Conservation (phyloP, 306 rosid genomes). For the Cyamopsis tetragonoloba region DNA sequence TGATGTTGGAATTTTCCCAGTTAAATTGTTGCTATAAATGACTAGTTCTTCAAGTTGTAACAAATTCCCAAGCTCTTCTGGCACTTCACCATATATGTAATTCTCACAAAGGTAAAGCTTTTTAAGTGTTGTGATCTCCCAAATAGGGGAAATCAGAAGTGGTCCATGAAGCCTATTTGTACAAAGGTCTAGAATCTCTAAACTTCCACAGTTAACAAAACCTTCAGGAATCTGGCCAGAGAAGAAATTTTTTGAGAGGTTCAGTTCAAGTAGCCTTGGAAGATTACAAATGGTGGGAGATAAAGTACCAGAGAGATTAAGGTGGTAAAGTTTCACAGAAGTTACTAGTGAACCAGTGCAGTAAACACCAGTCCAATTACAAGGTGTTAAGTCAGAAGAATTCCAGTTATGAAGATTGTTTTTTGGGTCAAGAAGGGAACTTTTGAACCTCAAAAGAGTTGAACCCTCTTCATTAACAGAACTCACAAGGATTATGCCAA, state of each 20-base stretch:
- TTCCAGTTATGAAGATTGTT: constrained; percentile 57
- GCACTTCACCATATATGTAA: constrained; percentile 50
- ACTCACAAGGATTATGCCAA: constrained; percentile 24
- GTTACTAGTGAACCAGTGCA: constrained; percentile 56
- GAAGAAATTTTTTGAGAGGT: constrained; percentile 56
- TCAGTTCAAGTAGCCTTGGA: constrained; percentile 48
- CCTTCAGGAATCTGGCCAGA: constrained; percentile 53
- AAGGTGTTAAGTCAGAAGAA: constrained; percentile 52
- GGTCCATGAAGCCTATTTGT: constrained; percentile 71
- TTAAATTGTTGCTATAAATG: constrained; percentile 62
- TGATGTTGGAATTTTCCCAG: constrained; percentile 58
- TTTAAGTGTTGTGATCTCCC: constrained; percentile 41
- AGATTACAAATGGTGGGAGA: constrained; percentile 54
- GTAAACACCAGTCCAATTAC: constrained; percentile 66
- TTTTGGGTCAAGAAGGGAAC: constrained; percentile 38
- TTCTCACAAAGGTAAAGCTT: constrained; percentile 72
- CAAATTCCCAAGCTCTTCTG: constrained; percentile 54
- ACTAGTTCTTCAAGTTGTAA: constrained; percentile 58
- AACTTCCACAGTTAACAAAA: constrained; percentile 46
- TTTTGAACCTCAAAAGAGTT: constrained; percentile 52
- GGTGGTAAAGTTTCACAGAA: constrained; percentile 42
- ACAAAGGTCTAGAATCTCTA: constrained; percentile 66
- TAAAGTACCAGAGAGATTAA: constrained; percentile 59
- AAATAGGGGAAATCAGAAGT: constrained; percentile 38
- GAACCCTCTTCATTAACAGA: constrained; percentile 53